Conservation (phyloP, 73 alveolate species). For the Tetrahymena elliotti region DNA sequence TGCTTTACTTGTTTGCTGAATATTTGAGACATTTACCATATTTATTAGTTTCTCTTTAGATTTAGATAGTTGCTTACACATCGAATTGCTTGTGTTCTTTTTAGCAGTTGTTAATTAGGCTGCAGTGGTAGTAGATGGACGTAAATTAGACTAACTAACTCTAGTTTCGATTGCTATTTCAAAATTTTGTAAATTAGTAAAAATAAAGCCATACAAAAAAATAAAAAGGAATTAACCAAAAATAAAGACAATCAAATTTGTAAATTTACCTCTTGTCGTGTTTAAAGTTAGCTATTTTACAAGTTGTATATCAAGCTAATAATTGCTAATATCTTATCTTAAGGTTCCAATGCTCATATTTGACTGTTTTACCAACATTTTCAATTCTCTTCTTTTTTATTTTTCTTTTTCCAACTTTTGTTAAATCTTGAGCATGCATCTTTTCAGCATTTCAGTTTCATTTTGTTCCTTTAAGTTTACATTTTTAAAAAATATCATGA, state of each 20-base stretch:
- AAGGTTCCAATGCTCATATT: background rate
- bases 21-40: background rate
- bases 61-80: background rate
- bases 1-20: background rate
- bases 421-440: background rate
- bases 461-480: background rate
- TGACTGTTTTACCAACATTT: background rate
- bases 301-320: background rate
- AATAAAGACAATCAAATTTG: background rate
- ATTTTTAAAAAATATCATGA: background rate
- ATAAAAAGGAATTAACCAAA: background rate
- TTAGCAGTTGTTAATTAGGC: background rate
- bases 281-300: background rate
- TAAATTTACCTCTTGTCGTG: background rate
- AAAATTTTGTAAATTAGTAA: background rate
- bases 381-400: background rate
- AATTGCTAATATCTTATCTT: background rate
- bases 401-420: background rate
- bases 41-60: background rate
- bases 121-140: background rate
- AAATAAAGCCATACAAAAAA: background rate
- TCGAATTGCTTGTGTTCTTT: background rate
- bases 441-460: background rate
- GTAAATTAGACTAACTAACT: background rate
- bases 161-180: background rate